Conservation (phyloP, 2,329 filamentous ascomycete species). For the Ustulina deusta region DNA sequence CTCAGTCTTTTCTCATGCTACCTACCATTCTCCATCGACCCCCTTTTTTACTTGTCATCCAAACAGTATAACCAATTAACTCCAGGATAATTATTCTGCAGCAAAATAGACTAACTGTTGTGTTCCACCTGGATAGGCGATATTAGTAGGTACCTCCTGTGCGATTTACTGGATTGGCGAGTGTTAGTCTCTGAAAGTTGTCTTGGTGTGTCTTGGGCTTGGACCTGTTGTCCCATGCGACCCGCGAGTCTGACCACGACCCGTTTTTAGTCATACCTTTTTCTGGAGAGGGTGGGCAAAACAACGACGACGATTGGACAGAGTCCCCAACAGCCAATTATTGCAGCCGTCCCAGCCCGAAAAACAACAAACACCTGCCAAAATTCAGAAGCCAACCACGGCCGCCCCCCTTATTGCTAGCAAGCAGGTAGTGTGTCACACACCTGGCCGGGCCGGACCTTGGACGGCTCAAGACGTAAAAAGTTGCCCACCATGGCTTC, state of each 20-base stretch:
- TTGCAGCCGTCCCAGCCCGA: slow-evolving; percentile 10
- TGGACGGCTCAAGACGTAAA: slow-evolving; percentile 25
- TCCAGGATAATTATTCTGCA: background rate
- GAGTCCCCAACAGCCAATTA: slow-evolving; percentile 16
- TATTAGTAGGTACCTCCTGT: background rate
- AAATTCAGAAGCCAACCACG: slow-evolving; percentile 14
- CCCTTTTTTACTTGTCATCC: background rate
- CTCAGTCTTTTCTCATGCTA: background rate
- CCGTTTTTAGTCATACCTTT: slow-evolving; percentile 25
- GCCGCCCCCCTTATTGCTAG: slow-evolving; percentile 19
- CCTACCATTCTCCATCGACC: background rate
- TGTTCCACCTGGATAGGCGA: background rate
- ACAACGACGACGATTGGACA: slow-evolving; percentile 33
- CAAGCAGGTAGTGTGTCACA: slow-evolving; percentile 15
- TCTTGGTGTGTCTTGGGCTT: slow-evolving; percentile 3
- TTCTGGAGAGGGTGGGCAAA: slow-evolving; percentile 29
- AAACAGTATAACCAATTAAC: background rate
- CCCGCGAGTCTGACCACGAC: slow-evolving; percentile 32
- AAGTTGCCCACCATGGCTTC: slow-evolving; percentile 53
- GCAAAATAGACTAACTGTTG: background rate
- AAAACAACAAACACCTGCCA: slow-evolving; percentile 18
- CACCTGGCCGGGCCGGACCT: slow-evolving; percentile 19
- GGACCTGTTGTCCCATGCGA: slow-evolving; percentile 31
- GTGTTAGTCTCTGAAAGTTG: background rate
- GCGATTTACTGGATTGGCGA: background rate